Evolutionary conservation across 2,329 filamentous ascomycete species (phyloP), one percentile per base, ranked within the genome.

Genomic region (Onygenales sp.): DNA sequence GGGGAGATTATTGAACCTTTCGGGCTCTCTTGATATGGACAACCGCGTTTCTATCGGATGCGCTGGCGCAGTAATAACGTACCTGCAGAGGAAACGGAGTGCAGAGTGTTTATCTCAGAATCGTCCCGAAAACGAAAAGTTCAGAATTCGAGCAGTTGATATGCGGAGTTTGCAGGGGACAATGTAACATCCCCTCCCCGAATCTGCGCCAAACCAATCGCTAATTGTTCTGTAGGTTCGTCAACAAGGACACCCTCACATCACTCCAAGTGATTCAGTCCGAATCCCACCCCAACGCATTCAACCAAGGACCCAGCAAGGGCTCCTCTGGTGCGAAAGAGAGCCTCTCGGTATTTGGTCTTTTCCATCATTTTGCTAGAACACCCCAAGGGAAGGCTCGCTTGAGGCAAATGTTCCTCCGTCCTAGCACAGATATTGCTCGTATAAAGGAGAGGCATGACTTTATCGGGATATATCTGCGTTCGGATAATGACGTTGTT

Each of bases 251-350:
- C 63, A 87, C 91, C 0, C 73, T 97, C 43, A 71, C 82, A 11
- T 90, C 90, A 1, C 78, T 98, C 7, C 92, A 96, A 62, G 88
- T 98, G 32, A 76, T 95, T 31, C 85, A 86, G 53, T 83, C 86
- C 1, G 91, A 96, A 66, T 81, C 81, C 9, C 89, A 95, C 66
- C 91, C 89, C 4, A 90, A 89, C 63, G 84, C 81, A 47, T 86
- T 92, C 57, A 87, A 85, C 60, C 85, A 86, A 70, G 87, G 86
- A 0, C 81, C 83, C 2, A 79, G 77, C 6, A 80, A 75, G 58
- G 75, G 76, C 33, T 78, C 75, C 31, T 82, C 79, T 1, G 84
- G 80, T 17, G 79, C 80, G 0, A 95, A 92, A 66, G 90, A 95
- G 70, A 86, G 83, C 13, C 76, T 93, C 1, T 97, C 89, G 0